Percentiles rank a stretch among this genome's conserved stretches.
Evolutionary conservation across 768 basidiomycete species (phyloP).

Genomic region (Hypholoma fasciculare): DNA sequence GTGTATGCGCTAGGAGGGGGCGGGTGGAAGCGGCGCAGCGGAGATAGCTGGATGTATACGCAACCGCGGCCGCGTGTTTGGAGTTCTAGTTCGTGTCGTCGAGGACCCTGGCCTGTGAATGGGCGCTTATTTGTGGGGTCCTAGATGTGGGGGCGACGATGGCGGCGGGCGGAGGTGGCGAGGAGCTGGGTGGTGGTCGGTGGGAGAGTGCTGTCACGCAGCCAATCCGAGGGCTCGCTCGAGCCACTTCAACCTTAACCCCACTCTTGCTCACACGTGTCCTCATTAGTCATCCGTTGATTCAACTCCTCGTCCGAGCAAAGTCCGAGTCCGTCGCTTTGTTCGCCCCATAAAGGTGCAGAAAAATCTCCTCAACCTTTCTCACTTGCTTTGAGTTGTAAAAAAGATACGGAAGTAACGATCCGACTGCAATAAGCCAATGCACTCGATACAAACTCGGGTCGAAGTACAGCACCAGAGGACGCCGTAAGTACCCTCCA

Average conservation of each 20-base stretch:
- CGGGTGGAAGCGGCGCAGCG: not conserved
- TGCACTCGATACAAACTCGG: too few species aligned
- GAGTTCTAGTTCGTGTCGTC: not conserved
- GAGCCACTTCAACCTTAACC: slow-evolving; percentile 1
- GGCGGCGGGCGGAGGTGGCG: not conserved
- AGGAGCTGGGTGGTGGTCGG: not conserved
- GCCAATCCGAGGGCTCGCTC: not conserved
- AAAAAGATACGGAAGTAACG: too few species aligned
- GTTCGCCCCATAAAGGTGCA: too few species aligned
- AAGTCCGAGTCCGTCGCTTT: too few species aligned
- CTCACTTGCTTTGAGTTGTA: too few species aligned
- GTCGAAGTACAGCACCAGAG: too few species aligned
- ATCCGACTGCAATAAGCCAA: too few species aligned
- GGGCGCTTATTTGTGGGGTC: not conserved
- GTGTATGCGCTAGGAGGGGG: not conserved
- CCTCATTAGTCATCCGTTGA: not conserved
- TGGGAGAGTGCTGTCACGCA: slow-evolving; percentile 3
- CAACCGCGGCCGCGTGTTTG: not conserved
- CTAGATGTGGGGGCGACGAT: not conserved
- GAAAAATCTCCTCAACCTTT: too few species aligned
- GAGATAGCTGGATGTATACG: not conserved
- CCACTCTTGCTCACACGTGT: not conserved
- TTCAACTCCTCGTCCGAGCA: not conserved
- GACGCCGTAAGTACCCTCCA: too few species aligned
- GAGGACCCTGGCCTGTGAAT: not conserved